phyloP scores from a whole-genome alignment of 805 yeast genomes.

The Hanseniaspora nectarophila region DNA sequence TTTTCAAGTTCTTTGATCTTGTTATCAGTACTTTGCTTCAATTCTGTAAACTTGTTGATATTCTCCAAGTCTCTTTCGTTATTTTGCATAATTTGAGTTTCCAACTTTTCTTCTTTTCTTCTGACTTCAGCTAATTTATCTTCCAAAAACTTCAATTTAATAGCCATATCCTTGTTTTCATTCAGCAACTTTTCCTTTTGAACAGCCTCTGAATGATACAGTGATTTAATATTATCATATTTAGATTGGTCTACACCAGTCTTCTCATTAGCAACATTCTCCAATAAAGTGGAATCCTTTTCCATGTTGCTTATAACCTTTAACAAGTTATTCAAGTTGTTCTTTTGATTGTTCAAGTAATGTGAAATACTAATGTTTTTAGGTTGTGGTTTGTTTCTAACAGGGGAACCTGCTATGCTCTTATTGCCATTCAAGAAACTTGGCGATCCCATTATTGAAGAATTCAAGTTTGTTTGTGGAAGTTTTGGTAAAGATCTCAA shows the following conservation, averaged over 20 bases:
- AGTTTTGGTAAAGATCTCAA: conserved; percentile 5
- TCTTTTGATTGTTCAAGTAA: background rate
- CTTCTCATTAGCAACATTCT: background rate
- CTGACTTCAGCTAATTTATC: background rate
- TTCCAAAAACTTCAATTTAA: background rate
- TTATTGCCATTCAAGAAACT: background rate
- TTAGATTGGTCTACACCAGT: background rate
- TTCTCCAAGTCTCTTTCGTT: conserved; percentile 1
- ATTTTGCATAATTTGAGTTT: background rate
- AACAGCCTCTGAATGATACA: background rate
- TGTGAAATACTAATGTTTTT: background rate
- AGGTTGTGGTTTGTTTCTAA: background rate
- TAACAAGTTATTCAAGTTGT: conserved; percentile 1
- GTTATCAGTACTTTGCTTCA: conserved; percentile 13
- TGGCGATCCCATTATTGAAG: conserved; percentile 9
- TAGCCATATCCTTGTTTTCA: background rate
- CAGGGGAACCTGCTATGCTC: background rate
- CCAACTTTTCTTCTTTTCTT: background rate
- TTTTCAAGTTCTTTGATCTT: background rate
- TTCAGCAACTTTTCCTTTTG: background rate
- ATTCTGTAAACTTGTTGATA: conserved; percentile 2
- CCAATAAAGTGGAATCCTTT: background rate
- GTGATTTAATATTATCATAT: background rate
- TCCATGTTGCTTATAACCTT: conserved; percentile 3
- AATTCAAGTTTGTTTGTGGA: conserved; percentile 3